These are phyloP conservation scores for Globisporangium parvum DNA, from an alignment of 352 stramenopile genomes.

Conservation along the genomic window DNA sequence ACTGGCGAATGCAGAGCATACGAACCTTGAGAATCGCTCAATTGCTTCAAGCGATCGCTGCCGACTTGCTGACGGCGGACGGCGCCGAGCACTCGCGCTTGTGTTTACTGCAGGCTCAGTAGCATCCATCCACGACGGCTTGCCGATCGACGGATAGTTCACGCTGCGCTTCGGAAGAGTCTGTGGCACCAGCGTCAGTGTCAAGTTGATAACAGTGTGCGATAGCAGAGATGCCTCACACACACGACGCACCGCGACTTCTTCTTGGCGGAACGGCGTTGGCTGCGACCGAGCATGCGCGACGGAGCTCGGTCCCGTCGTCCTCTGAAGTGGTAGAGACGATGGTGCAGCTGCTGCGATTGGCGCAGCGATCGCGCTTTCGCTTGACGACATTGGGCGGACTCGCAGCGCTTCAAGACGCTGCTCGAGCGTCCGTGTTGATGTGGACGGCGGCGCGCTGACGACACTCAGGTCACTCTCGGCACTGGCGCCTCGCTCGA, in stretches of 20 bases:
- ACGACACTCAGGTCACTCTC: no score
- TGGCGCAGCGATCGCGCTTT: no score
- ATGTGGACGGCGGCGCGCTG: no score
- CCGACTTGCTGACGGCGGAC: slow-evolving; percentile 18
- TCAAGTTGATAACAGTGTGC: not conserved
- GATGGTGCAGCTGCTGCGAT: no score
- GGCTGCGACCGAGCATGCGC: not conserved
- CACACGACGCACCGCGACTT: not conserved
- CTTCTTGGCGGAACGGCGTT: not conserved
- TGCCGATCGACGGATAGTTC: slow-evolving; percentile 49
- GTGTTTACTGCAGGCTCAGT: slow-evolving; percentile 2
- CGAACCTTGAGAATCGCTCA: slow-evolving; percentile 50
- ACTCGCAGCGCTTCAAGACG: no score
- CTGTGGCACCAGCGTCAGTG: not conserved
- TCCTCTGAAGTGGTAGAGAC: no score
- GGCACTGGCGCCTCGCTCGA: slow-evolving; percentile 19
- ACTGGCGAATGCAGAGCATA: not conserved
- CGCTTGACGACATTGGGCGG: no score
- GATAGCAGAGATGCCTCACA: not conserved
- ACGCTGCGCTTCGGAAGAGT: slow-evolving; percentile 4
- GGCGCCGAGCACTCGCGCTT: slow-evolving; percentile 15
- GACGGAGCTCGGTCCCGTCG: no score
- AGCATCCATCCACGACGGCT: slow-evolving; percentile 55
- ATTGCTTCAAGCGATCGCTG: slow-evolving; percentile 57
- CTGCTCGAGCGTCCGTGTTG: no score